phyloP scores from a whole-genome alignment of 345 rosid genomes.

The Gossypium anomalum region DNA sequence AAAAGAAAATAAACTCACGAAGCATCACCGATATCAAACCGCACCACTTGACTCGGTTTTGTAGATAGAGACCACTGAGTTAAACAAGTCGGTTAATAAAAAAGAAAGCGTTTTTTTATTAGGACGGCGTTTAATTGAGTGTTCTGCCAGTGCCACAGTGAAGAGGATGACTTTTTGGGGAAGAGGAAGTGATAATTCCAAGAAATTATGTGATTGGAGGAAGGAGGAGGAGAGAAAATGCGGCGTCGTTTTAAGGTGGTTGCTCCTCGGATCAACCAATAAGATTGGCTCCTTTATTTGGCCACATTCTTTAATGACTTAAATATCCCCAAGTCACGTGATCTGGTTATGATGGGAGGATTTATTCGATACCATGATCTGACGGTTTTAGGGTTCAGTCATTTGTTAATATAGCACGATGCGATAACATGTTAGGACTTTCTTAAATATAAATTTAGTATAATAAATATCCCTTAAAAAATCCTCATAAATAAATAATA shows the following conservation, averaged over 20 bases:
- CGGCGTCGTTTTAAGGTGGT: background rate
- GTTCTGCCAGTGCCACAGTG: background rate
- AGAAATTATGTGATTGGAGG: slow-evolving; percentile 10
- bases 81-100: background rate
- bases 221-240: slow-evolving; percentile 16
- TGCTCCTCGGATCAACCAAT: slow-evolving; percentile 1
- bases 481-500: too few relatives aligned
- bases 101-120: background rate
- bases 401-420: too few relatives aligned
- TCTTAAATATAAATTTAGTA: too few relatives aligned
- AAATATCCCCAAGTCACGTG: slow-evolving; percentile 22
- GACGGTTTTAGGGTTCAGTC: background rate
- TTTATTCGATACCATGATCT: background rate
- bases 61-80: background rate
- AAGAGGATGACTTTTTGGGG: slow-evolving; percentile 8
- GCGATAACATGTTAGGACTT: too few relatives aligned
- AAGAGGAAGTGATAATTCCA: slow-evolving; percentile 6
- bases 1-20: background rate
- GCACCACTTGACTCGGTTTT: slow-evolving; percentile 1
- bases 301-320: slow-evolving; percentile 12
- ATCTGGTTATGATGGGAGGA: background rate
- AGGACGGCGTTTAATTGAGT: slow-evolving; percentile 6
- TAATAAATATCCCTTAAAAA: too few relatives aligned
- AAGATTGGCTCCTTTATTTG: background rate
- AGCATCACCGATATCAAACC: slow-evolving; percentile 13